These are phyloP conservation scores for Salvia hispanica DNA, from an alignment of 257 asterid species.

Conservation along the genomic window DNA sequence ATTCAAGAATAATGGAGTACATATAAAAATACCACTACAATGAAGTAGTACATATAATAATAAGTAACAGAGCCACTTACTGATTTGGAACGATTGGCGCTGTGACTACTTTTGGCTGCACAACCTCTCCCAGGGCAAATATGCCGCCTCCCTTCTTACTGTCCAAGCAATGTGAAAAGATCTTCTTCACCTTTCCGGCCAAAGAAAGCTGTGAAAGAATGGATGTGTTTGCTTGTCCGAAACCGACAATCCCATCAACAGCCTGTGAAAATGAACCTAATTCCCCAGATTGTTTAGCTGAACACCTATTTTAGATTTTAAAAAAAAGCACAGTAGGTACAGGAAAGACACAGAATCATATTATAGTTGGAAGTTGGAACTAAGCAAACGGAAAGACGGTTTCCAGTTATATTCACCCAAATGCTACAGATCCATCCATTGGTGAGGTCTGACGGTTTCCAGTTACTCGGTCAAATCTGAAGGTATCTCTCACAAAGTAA, in stretches of 20 bases:
- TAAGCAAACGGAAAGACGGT: not conserved
- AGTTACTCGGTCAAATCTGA: conserved; percentile 51
- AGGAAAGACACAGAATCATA: conserved; percentile 2
- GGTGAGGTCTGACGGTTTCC: conserved; percentile 46
- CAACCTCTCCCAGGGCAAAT: conserved; percentile 66
- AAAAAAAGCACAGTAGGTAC: conserved; percentile 30
- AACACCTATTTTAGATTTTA: conserved; percentile 54
- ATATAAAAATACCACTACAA: too few relatives aligned
- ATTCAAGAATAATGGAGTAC: not conserved
- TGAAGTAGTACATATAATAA: not conserved
- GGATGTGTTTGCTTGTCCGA: conserved; percentile 69
- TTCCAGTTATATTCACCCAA: conserved; percentile 47
- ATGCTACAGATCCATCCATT: conserved; percentile 54
- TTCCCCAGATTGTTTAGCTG: conserved; percentile 55
- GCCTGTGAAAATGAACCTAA: conserved; percentile 51
- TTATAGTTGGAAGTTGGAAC: not conserved
- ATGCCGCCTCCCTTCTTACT: conserved; percentile 64
- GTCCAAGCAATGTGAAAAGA: conserved; percentile 70
- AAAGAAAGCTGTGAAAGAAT: conserved; percentile 63
- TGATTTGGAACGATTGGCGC: conserved; percentile 48
- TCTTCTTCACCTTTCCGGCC: conserved; percentile 50
- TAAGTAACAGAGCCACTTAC: conserved; percentile 41
- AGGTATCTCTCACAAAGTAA: conserved; percentile 50
- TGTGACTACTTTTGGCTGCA: conserved; percentile 52
- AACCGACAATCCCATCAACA: conserved; percentile 72